phyloP scores from a whole-genome alignment of 441 rosid genomes.

The Macaranga tanarius region DNA sequence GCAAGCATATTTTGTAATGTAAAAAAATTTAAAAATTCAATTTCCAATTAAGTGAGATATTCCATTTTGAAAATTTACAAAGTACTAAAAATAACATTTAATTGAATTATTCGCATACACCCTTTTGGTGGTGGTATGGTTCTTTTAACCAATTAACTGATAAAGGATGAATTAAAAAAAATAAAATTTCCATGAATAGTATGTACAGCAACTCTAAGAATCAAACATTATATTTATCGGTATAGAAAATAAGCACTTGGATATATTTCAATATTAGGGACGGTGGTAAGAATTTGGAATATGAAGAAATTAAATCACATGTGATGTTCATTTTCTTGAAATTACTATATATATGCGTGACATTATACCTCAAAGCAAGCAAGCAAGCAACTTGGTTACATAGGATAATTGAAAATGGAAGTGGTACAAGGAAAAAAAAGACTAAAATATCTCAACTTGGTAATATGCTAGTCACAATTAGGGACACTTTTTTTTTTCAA shows the following conservation, averaged over 20 bases:
- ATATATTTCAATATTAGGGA: slow-evolving; percentile 25
- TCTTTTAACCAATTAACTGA: background rate
- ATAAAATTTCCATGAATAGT: slow-evolving; percentile 20
- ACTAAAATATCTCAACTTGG: background rate
- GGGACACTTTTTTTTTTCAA: background rate
- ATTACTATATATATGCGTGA: background rate
- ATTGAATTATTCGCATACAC: background rate
- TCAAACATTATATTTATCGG: slow-evolving; percentile 1
- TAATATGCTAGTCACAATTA: background rate
- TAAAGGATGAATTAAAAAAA: background rate
- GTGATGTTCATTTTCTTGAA: too few relatives aligned
- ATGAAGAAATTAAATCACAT: background rate
- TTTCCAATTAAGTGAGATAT: too few relatives aligned
- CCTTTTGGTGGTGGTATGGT: too few relatives aligned
- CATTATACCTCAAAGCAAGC: background rate
- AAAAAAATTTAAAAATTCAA: too few relatives aligned
- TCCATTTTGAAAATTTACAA: too few relatives aligned
- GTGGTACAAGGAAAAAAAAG: background rate
- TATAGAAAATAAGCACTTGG: slow-evolving; percentile 21
- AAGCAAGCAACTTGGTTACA: background rate
- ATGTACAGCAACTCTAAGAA: slow-evolving; percentile 18
- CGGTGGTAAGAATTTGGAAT: slow-evolving; percentile 28
- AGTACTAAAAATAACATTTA: too few relatives aligned
- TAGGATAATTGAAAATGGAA: background rate
- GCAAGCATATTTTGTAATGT: too few relatives aligned